Conservation (phyloP, 768 basidiomycete genomes). For the Fomitopsis pulvina region DNA sequence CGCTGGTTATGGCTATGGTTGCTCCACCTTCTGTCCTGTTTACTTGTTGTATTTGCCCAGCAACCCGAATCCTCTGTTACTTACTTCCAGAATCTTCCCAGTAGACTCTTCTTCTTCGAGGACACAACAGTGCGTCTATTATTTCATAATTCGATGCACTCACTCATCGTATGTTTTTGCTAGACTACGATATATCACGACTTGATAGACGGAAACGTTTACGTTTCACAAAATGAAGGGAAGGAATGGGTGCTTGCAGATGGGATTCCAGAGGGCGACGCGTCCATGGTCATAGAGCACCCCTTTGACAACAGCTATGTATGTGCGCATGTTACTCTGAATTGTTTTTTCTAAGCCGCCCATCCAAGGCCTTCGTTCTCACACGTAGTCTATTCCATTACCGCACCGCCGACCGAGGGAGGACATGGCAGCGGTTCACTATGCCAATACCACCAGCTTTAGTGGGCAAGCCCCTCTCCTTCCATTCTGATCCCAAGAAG, state of each 20-base stretch:
- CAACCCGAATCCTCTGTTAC: conserved; percentile 42
- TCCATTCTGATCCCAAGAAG: conserved; percentile 74
- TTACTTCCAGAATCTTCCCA: conserved; percentile 67
- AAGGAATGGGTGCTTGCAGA: conserved; percentile 50
- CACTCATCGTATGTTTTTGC: neutral
- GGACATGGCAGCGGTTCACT: conserved; percentile 79
- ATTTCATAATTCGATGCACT: conserved; percentile 2
- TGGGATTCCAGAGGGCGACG: conserved; percentile 51
- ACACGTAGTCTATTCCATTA: conserved; percentile 75
- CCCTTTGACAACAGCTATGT: conserved; percentile 79
- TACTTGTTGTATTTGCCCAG: conserved; percentile 21
- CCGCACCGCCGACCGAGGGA: conserved; percentile 82
- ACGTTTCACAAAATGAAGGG: conserved; percentile 85
- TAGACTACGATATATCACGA: conserved; percentile 83
- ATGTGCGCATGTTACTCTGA: conserved; percentile 17
- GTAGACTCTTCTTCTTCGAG: conserved; percentile 84
- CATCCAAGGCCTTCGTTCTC: conserved; percentile 75
- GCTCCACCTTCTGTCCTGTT: conserved; percentile 3
- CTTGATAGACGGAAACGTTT: conserved; percentile 55
- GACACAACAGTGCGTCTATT: conserved; percentile 69
- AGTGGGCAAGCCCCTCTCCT: conserved; percentile 65
- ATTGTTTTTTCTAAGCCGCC: neutral
- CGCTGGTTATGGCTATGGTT: conserved; percentile 19
- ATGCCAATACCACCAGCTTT: conserved; percentile 55
- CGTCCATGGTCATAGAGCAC: conserved; percentile 75